Evolutionary conservation across 2,329 filamentous ascomycete genomes (phyloP), one percentile per base, ranked within the genome.

Genomic region (Colletotrichum abscissum): DNA sequence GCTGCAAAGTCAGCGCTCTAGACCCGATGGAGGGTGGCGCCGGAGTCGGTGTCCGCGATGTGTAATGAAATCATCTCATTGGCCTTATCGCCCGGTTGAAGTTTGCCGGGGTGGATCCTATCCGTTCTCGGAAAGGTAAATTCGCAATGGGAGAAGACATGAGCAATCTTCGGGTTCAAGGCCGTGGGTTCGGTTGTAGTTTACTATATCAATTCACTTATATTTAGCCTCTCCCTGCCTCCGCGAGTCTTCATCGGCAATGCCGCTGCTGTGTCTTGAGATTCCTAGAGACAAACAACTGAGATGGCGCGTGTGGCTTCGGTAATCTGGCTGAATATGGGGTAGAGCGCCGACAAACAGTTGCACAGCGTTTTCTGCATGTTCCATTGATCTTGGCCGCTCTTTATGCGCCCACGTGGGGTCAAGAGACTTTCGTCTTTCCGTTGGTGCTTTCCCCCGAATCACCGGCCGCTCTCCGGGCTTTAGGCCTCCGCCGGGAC

Each of bases 21-120:
- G 33, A n/a, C 59, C 66, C 33, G 28, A 70, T 38, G 49, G 42
- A 33, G 22, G 42, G 46, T 26, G 54, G 11, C 14, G 55, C 55
- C 54, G 46, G 49, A 35, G 16, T 28, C 49, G 30, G 16, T n/a
- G 30, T 38, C 30, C 30, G 46, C 38, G n/a, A 65, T 70, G 33
- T 65, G 66, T 60, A 73, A 70, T 56, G 42, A 12, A 70, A 35
- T 73, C 38, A 30, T 59, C 26, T 49, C 42, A 69, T 69, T 72
- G 54, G 66, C n/a, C 42, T 55, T 14, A 30, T 59, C 30, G 11
- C 16, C 19, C 28, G 12, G 30, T 24, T 22, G 19, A 19, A 26
- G n/a, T 28, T 35, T 33, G 26, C 49, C 56, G 28, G 28, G 8
- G 16, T 2, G 19, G 8, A n/a, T 56, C n/a, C 55, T 42, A 22